phyloP scores from a whole-genome alignment of 2,329 filamentous ascomycete species.

The Ophiostoma angusticollis region DNA sequence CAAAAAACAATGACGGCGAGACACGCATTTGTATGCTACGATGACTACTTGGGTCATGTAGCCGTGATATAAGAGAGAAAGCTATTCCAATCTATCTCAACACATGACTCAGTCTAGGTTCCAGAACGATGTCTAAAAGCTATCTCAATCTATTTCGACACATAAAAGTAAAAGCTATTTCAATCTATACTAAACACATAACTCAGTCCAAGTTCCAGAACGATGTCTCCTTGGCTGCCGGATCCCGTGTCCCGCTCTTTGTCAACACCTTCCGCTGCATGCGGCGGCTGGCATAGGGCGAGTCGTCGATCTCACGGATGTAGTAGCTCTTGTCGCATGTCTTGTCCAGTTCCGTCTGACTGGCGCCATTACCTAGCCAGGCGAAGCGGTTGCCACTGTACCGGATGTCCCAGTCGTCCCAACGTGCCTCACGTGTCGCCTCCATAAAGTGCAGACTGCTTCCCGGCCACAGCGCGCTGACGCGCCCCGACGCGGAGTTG shows the following conservation, averaged over 20 bases:
- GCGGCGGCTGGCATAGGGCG: background rate
- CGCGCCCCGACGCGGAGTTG: constrained; percentile 13
- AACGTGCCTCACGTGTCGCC: constrained; percentile 16
- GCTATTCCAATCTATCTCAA: too few species aligned
- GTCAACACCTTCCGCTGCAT: constrained; percentile 1
- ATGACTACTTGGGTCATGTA: too few species aligned
- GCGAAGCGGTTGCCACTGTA: constrained; percentile 8
- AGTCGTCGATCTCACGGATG: background rate
- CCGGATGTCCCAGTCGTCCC: constrained; percentile 20
- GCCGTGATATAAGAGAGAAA: too few species aligned
- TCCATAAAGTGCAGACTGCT: constrained; percentile 16
- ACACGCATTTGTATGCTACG: too few species aligned
- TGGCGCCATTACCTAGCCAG: constrained; percentile 20
- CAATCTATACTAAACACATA: too few species aligned
- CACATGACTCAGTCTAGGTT: too few species aligned
- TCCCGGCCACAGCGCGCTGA: constrained; percentile 14
- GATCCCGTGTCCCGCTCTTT: background rate
- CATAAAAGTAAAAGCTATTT: too few species aligned
- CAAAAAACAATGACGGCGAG: too few species aligned
- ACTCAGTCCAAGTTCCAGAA: too few species aligned
- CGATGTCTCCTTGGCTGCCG: background rate
- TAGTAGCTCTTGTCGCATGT: background rate
- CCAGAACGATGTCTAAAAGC: too few species aligned
- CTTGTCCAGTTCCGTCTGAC: background rate
- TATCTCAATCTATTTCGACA: too few species aligned